These are phyloP conservation scores for Fusarium keratoplasticum DNA, from an alignment of 2,329 filamentous ascomycete species.

Conservation along the genomic window DNA sequence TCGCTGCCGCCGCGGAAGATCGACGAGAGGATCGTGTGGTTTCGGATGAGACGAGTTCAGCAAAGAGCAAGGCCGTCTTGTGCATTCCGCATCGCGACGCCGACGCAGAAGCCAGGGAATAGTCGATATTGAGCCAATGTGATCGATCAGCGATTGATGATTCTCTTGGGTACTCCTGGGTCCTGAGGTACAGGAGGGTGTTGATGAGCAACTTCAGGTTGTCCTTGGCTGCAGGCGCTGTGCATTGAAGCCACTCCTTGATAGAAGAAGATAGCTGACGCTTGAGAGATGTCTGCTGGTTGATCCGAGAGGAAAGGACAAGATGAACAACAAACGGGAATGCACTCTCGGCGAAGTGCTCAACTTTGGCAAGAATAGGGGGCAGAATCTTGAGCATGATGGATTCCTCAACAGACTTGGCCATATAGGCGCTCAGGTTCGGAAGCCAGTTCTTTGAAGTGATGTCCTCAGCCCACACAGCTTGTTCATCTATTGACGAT, in stretches of 20 bases:
- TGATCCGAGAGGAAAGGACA: constrained; percentile 76
- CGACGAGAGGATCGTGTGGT: constrained; percentile 70
- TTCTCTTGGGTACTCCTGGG: constrained; percentile 80
- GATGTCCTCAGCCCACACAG: constrained; percentile 53
- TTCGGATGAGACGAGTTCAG: constrained; percentile 76
- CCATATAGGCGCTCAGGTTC: constrained; percentile 71
- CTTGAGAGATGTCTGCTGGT: constrained; percentile 69
- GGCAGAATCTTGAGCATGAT: constrained; percentile 77
- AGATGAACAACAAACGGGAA: constrained; percentile 90
- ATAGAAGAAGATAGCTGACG: constrained; percentile 74
- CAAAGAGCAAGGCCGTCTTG: constrained; percentile 85
- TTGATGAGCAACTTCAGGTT: constrained; percentile 81
- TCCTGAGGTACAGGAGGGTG: constrained; percentile 87
- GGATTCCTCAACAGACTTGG: constrained; percentile 68
- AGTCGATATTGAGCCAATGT: constrained; percentile 89
- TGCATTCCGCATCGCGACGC: constrained; percentile 85
- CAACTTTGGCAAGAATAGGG: constrained; percentile 73
- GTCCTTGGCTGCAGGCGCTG: constrained; percentile 57
- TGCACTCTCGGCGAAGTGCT: constrained; percentile 76
- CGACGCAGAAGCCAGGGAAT: constrained; percentile 74
- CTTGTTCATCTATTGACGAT: constrained; percentile 28
- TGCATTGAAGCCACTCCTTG: constrained; percentile 69
- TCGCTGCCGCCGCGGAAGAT: constrained; percentile 67
- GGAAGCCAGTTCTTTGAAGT: constrained; percentile 69
- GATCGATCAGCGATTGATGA: constrained; percentile 81